Evolutionary conservation across 257 asterid species (phyloP).

Genomic region (Capsicum pubescens): DNA sequence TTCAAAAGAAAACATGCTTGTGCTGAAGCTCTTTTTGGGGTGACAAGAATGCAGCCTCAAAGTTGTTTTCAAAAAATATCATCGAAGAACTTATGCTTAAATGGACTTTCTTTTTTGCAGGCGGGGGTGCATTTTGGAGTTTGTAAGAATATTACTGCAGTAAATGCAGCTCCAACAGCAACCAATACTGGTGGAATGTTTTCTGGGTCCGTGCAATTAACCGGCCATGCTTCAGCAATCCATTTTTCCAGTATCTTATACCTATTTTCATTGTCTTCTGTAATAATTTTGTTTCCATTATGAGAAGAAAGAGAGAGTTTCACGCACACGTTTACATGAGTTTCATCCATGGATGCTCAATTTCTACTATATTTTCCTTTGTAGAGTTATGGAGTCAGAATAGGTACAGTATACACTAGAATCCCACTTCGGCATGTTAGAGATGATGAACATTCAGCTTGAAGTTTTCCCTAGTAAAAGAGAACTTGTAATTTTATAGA

Average conservation of each 20-base stretch:
- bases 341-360: neutral
- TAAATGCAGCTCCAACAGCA: conserved; percentile 55
- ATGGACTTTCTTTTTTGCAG: conserved; percentile 48
- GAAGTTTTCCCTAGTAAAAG: neutral
- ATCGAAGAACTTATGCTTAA: conserved; percentile 6
- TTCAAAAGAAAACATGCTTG: neutral
- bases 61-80: neutral
- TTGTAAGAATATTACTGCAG: conserved; percentile 61
- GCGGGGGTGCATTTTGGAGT: conserved; percentile 81
- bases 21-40: neutral
- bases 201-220: conserved; percentile 90
- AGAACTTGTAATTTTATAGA: conserved; percentile 17
- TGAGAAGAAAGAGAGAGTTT: conserved; percentile 35
- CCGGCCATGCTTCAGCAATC: conserved; percentile 65
- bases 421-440: conserved; percentile 26
- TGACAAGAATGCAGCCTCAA: neutral
- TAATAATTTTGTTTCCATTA: conserved; percentile 39
- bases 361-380: conserved; percentile 29
- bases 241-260: conserved; percentile 37
- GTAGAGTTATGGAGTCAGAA: conserved; percentile 51
- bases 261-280: conserved; percentile 39
- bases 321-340: conserved; percentile 29
- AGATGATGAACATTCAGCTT: conserved; percentile 21
- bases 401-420: conserved; percentile 39
- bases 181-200: conserved; percentile 70